Evolutionary conservation across 495 filamentous ascomycete genomes (phyloP).

Genomic region (Penicillium cosmopolitanum): DNA sequence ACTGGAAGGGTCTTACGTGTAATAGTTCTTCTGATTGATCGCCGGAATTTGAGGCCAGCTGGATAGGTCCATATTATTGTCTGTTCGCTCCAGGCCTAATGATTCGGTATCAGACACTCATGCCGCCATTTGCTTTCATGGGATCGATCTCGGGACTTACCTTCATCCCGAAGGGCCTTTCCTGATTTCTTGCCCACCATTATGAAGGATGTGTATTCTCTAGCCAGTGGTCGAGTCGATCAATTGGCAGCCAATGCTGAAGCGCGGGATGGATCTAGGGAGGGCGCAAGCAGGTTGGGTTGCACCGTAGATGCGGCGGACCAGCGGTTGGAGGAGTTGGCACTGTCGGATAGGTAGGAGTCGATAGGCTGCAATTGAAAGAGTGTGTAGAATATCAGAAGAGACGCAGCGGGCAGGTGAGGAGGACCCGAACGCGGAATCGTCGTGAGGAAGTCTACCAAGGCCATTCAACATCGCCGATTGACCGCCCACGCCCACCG

Average conservation of each 20-base stretch:
- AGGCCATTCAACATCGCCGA: conserved; percentile 27
- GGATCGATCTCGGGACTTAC: conserved; percentile 35
- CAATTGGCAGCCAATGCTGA: conserved; percentile 8
- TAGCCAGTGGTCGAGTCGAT: conserved; percentile 7
- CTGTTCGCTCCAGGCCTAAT: conserved; percentile 87
- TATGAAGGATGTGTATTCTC: conserved; percentile 19
- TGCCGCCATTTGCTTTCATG: background rate
- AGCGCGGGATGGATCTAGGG: conserved; percentile 26
- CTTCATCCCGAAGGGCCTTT: conserved; percentile 67
- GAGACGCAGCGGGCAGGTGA: conserved; percentile 2
- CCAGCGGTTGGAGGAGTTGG: background rate
- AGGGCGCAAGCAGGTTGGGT: conserved; percentile 15
- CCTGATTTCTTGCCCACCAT: conserved; percentile 71
- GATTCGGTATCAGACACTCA: conserved; percentile 12
- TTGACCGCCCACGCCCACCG: conserved; percentile 30
- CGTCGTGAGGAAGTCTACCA: conserved; percentile 20
- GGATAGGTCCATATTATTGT: conserved; percentile 95
- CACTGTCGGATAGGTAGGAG: background rate
- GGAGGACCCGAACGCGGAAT: background rate
- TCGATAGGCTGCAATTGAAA: background rate
- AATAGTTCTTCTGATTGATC: conserved; percentile 99
- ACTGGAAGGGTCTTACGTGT: conserved; percentile 69
- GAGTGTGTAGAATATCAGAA: background rate
- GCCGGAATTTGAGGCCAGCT: conserved; percentile 89
- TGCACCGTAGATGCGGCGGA: background rate